Evolutionary conservation across 73 alveolate species (phyloP).

Genomic region (Paramecium bursaria): DNA sequence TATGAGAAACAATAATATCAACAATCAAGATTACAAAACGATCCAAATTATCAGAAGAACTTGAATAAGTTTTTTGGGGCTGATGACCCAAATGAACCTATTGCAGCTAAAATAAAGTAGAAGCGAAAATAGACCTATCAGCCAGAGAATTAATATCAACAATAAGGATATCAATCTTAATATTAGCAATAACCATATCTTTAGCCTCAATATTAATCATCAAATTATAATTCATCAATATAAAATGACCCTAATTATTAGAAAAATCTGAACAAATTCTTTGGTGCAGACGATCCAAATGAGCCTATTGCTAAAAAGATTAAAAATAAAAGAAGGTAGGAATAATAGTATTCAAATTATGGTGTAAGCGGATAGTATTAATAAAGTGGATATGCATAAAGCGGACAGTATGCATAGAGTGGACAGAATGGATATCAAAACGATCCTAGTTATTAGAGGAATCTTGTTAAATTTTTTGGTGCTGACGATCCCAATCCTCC

Average conservation of each 20-base stretch:
- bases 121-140: neutral
- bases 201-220: neutral
- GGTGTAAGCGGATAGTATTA: too few species aligned
- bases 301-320: slow-evolving; percentile 19
- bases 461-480: slow-evolving; percentile 49
- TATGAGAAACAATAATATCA: neutral
- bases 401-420: too few species aligned
- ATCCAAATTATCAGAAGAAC: slow-evolving; percentile 15
- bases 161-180: too few species aligned
- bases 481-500: slow-evolving; percentile 35
- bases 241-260: slow-evolving; percentile 24
- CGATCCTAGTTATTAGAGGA: slow-evolving; percentile 36
- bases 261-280: slow-evolving; percentile 32
- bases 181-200: neutral
- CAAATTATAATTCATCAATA: slow-evolving; percentile 18
- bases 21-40: slow-evolving; percentile 22
- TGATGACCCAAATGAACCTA: slow-evolving; percentile 12
- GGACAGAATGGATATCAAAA: too few species aligned
- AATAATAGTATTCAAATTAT: too few species aligned
- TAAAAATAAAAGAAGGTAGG: neutral
- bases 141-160: neutral
- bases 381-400: too few species aligned
- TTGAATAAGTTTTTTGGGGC: slow-evolving; percentile 47
- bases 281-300: slow-evolving; percentile 46
- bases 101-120: neutral